These are phyloP conservation scores for Phallus indusiatus DNA, from an alignment of 768 basidiomycete genomes.

Conservation along the genomic window DNA sequence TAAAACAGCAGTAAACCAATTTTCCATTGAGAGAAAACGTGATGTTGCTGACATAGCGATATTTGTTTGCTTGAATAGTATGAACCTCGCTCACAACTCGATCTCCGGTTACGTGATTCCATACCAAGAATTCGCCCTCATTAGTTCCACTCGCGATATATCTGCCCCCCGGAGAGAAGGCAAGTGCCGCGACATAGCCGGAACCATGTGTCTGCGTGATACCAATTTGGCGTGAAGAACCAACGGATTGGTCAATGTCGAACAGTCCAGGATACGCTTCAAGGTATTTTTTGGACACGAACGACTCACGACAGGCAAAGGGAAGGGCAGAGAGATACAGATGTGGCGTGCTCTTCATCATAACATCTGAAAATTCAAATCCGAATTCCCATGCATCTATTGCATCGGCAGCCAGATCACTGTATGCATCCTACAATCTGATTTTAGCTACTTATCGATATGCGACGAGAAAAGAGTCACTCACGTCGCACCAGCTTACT, in stretches of 20 bases:
- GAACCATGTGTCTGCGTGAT: neutral
- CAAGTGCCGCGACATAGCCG: neutral
- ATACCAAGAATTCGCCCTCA: conserved; percentile 11
- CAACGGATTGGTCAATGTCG: conserved; percentile 5
- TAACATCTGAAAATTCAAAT: conserved; percentile 19
- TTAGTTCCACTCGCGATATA: conserved; percentile 18
- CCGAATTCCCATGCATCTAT: conserved; percentile 24
- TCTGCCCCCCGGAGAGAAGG: conserved; percentile 16
- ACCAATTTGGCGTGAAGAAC: conserved; percentile 4
- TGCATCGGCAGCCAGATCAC: conserved; percentile 3
- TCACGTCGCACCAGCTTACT: neutral
- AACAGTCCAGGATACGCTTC: conserved; percentile 11
- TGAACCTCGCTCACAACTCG: neutral
- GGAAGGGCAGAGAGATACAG: conserved; percentile 33
- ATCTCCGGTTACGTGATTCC: neutral
- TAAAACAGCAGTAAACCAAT: too few species aligned
- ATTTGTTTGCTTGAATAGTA: too few species aligned
- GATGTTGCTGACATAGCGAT: too few species aligned
- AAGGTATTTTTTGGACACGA: conserved; percentile 14
- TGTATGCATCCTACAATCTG: neutral
- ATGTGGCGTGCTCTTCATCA: conserved; percentile 25
- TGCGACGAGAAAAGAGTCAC: conserved; percentile 1
- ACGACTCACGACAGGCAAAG: conserved; percentile 21
- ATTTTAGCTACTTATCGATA: neutral
- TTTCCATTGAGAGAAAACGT: too few species aligned